Evolutionary conservation across 2,329 filamentous ascomycete species (phyloP).

Genomic region (Colletotrichum magnum): DNA sequence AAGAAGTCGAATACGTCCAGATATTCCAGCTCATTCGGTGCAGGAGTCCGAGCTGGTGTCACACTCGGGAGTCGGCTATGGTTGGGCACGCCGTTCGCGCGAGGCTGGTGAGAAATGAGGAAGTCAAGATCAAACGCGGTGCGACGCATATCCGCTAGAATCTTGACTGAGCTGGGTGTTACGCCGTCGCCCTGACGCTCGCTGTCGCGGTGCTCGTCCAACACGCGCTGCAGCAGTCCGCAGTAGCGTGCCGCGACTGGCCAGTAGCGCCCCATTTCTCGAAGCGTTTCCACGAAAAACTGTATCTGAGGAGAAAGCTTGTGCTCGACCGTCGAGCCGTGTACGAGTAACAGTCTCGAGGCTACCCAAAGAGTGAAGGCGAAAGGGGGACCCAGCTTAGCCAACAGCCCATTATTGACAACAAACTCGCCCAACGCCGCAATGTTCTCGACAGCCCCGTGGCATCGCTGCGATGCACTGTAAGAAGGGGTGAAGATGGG

Average conservation of each 20-base stretch:
- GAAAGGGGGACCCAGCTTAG: slow-evolving; percentile 89
- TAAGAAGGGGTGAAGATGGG: slow-evolving; percentile 92
- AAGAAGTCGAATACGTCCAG: slow-evolving; percentile 96
- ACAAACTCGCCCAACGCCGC: slow-evolving; percentile 85
- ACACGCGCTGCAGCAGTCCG: slow-evolving; percentile 82
- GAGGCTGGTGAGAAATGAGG: slow-evolving; percentile 86
- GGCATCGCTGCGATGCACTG: slow-evolving; percentile 85
- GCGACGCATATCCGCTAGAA: slow-evolving; percentile 90
- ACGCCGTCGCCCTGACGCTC: slow-evolving; percentile 81
- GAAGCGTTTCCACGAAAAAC: slow-evolving; percentile 85
- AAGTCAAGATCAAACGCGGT: slow-evolving; percentile 93
- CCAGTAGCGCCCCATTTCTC: slow-evolving; percentile 87
- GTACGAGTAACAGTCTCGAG: slow-evolving; percentile 87
- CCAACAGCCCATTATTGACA: slow-evolving; percentile 79
- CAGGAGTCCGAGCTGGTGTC: slow-evolving; percentile 77
- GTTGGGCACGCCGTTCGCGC: slow-evolving; percentile 48
- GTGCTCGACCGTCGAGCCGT: slow-evolving; percentile 90
- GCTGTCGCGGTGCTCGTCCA: slow-evolving; percentile 88
- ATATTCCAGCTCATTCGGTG: slow-evolving; percentile 88
- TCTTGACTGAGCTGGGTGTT: slow-evolving; percentile 86
- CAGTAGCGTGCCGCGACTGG: slow-evolving; percentile 88
- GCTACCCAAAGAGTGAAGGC: slow-evolving; percentile 95
- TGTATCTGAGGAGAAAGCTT: slow-evolving; percentile 84
- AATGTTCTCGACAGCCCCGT: slow-evolving; percentile 86
- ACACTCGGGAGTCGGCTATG: slow-evolving; percentile 64